phyloP scores from a whole-genome alignment of 371 early-diverging fungal genomes.

The Apophysomyces elegans region DNA sequence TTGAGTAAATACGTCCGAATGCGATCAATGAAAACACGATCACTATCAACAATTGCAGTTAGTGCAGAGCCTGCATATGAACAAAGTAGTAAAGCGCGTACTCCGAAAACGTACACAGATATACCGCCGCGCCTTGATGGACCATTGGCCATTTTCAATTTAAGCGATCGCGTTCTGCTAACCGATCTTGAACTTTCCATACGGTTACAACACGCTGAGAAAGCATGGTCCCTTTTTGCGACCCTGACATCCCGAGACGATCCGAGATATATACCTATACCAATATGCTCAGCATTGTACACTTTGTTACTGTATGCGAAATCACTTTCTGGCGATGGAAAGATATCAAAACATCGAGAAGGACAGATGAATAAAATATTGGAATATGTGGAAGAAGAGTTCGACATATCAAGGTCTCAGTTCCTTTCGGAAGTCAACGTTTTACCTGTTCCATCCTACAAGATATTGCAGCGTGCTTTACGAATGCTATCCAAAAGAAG shows the following conservation, averaged over 20 bases:
- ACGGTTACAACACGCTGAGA: conserved; percentile 40
- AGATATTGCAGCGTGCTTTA: conserved; percentile 30
- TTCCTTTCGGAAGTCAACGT: conserved; percentile 30
- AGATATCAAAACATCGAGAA: conserved; percentile 24
- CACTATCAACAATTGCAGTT: conserved; percentile 16
- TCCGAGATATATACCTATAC: conserved; percentile 29
- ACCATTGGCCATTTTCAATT: conserved; percentile 29
- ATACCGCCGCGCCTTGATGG: conserved; percentile 21
- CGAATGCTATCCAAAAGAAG: conserved; percentile 11
- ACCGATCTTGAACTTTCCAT: conserved; percentile 43
- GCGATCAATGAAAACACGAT: conserved; percentile 12
- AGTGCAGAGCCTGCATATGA: conserved; percentile 8
- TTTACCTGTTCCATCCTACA: conserved; percentile 39
- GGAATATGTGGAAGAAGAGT: conserved; percentile 30
- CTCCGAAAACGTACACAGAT: not conserved
- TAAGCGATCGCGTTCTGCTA: conserved; percentile 30
- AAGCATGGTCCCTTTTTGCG: conserved; percentile 44
- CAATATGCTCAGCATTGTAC: conserved; percentile 36
- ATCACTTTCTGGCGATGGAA: conserved; percentile 16
- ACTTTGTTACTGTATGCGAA: conserved; percentile 41
- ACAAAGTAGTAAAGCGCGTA: conserved; percentile 1
- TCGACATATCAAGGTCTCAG: conserved; percentile 19
- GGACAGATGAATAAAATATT: conserved; percentile 36
- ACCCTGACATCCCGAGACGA: conserved; percentile 34
- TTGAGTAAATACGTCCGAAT: conserved; percentile 9